Percentiles rank a stretch among this genome's conserved stretches.
These are phyloP conservation scores for Tolypocladium pustulatum DNA, from an alignment of 2,329 filamentous ascomycete species.

Conservation along the genomic window DNA sequence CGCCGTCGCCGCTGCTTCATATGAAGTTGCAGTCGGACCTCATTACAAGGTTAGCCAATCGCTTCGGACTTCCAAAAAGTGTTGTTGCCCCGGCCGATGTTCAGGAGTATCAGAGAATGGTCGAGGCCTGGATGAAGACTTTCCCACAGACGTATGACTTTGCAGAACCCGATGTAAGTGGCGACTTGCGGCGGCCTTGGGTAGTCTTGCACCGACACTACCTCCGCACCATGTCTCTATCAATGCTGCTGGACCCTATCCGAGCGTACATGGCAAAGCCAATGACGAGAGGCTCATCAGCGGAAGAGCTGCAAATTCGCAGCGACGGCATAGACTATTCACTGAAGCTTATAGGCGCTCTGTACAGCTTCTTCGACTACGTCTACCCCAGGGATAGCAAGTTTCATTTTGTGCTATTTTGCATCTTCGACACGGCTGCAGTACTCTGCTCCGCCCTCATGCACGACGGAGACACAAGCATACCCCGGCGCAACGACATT, in stretches of 20 bases:
- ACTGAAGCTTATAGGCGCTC: constrained; percentile 28
- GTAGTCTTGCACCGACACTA: constrained; percentile 34
- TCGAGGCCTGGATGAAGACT: constrained; percentile 30
- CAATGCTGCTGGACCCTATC: constrained; percentile 33
- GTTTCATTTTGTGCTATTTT: constrained; percentile 38
- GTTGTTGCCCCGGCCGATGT: constrained; percentile 18
- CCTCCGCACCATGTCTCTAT: constrained; percentile 31
- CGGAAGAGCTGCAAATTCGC: constrained; percentile 26
- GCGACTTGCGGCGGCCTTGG: constrained; percentile 29
- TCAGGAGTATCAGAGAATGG: constrained; percentile 18
- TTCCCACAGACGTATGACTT: constrained; percentile 31
- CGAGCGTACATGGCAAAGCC: constrained; percentile 32
- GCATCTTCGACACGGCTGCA: constrained; percentile 40
- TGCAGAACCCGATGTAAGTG: constrained; percentile 26
- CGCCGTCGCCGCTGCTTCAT: constrained; percentile 20
- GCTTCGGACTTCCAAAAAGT: constrained; percentile 20
- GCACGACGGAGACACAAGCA: constrained; percentile 31
- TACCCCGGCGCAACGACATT: constrained; percentile 30
- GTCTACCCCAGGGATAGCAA: constrained; percentile 34
- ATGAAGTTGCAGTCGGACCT: constrained; percentile 26
- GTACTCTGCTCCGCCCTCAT: constrained; percentile 39
- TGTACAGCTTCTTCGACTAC: constrained; percentile 30
- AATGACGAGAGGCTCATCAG: constrained; percentile 13
- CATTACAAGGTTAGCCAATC: constrained; percentile 17
- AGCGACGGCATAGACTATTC: constrained; percentile 31